Conservation (phyloP, 2,329 filamentous ascomycete genomes). For the Waltergamsia citrina region DNA sequence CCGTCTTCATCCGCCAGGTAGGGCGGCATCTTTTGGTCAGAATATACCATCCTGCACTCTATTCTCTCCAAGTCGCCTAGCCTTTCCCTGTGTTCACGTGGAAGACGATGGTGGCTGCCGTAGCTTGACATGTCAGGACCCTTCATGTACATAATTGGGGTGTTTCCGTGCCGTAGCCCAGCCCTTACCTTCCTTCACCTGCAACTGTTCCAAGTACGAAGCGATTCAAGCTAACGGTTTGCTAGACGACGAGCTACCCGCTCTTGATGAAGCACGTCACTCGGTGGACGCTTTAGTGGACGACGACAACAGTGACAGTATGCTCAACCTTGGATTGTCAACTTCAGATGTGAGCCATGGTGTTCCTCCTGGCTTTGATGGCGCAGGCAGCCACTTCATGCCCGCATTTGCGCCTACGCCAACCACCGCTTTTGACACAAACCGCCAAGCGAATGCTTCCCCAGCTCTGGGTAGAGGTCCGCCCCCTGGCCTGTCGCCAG, state of each 20-base stretch:
- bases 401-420: not conserved
- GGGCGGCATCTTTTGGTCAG: slow-evolving; percentile 26
- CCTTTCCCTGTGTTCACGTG: slow-evolving; percentile 25
- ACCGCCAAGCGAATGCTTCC: slow-evolving; percentile 6
- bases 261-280: slow-evolving; percentile 49
- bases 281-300: slow-evolving; percentile 63
- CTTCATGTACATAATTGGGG: slow-evolving; percentile 30
- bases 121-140: slow-evolving; percentile 33
- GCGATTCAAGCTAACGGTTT: slow-evolving; percentile 28
- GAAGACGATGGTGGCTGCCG: slow-evolving; percentile 56
- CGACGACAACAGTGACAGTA: slow-evolving; percentile 32
- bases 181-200: slow-evolving; percentile 9
- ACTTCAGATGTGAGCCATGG: slow-evolving; percentile 9
- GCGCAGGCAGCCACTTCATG: not conserved
- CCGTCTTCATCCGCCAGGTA: slow-evolving; percentile 19
- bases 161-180: slow-evolving; percentile 1
- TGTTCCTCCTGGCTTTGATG: slow-evolving; percentile 19
- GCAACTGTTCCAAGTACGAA: not conserved
- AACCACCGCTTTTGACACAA: slow-evolving; percentile 20
- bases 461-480: slow-evolving; percentile 15
- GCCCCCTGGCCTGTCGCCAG: slow-evolving; percentile 14
- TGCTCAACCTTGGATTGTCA: not conserved
- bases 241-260: slow-evolving; percentile 54
- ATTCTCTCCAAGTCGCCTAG: slow-evolving; percentile 22
- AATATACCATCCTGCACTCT: slow-evolving; percentile 30